These are phyloP conservation scores for Ganoderma sp. DNA, from an alignment of 1,284 basidiomycete genomes.

Conservation along the genomic window DNA sequence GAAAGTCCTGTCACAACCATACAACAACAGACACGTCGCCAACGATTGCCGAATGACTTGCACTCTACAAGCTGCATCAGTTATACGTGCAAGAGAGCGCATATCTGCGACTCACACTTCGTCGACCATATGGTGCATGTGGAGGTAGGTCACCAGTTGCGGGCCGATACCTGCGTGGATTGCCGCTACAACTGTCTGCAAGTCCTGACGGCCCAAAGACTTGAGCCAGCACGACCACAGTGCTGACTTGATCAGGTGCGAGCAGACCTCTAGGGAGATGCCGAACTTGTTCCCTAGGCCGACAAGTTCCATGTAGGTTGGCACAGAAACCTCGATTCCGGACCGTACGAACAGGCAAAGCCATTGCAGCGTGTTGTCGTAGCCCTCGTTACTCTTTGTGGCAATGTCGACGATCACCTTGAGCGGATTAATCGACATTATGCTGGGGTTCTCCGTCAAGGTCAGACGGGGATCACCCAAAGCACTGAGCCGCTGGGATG, in stretches of 20 bases:
- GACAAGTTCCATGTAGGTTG: slow-evolving; percentile 55
- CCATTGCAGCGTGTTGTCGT: slow-evolving; percentile 64
- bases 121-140: slow-evolving; percentile 23
- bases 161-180: slow-evolving; percentile 52
- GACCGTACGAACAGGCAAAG: slow-evolving; percentile 69
- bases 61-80: slow-evolving; percentile 31
- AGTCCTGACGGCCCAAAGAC: slow-evolving; percentile 59
- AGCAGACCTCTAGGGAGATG: slow-evolving; percentile 51
- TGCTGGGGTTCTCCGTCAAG: slow-evolving; percentile 38
- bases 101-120: slow-evolving; percentile 32
- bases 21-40: slow-evolving; percentile 62
- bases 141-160: slow-evolving; percentile 47
- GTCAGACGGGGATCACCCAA: slow-evolving; percentile 42
- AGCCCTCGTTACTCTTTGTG: slow-evolving; percentile 49
- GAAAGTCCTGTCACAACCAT: slow-evolving; percentile 62
- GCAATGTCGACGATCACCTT: slow-evolving; percentile 55
- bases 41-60: slow-evolving; percentile 62
- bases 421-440: slow-evolving; percentile 59
- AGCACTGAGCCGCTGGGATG: slow-evolving; percentile 45
- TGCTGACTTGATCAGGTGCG: slow-evolving; percentile 54
- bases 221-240: slow-evolving; percentile 60
- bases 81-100: slow-evolving; percentile 36
- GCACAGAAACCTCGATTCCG: slow-evolving; percentile 67
- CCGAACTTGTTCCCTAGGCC: slow-evolving; percentile 47
- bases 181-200: slow-evolving; percentile 56